Evolutionary conservation across 2,329 filamentous ascomycete species (phyloP), one percentile per base, ranked within the genome.

Genomic region (Escovopsis weberi): DNA sequence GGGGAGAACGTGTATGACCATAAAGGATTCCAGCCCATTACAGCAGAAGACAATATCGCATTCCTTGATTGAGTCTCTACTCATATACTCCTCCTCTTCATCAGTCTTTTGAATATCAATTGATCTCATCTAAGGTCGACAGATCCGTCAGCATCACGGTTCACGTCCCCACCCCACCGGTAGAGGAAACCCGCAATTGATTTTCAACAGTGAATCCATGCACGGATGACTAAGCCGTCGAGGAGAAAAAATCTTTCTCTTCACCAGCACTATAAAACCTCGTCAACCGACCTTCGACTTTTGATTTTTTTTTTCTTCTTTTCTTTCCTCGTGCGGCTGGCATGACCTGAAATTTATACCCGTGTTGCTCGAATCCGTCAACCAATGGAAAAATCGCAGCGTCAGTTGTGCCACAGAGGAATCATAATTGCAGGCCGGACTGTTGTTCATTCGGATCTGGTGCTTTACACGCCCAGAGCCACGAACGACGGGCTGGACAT

Each of bases 341-440:
- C 77, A 80, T 76, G 71, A 80, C 74, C 66, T 65, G 60, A 66
- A 71, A 68, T 65, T 68, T 59, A 75, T 75, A 74, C 76, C 81
- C 81, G 78, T 84, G 80, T 87, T 87, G 81, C 82, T 82, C 80
- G 74, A 70, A 70, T 68, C 67, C 59, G 59, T 51, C 59, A 32
- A 58, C 54, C 63, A 65, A 78, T 71, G 69, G 68, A 72, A 50
- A 49, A 50, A 56, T 65, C 64, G 62, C 54, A 78, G 82, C 80
- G 82, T 87, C 82, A 78, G 75, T 82, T 76, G 73, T 75, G 79
- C 77, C 80, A 73, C 74, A 88, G 82, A 85, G 59, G 47, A 65
- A 82, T 66, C 65, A 73, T 71, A 83, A 89, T 89, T 87, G 82
- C 82, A 85, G 68, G 62, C 69, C 64, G 69, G 66, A 70, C 63